Evolutionary conservation across 2,329 filamentous ascomycete species (phyloP), one percentile per base, ranked within the genome.

Genomic region (Aureobasidium sp.): DNA sequence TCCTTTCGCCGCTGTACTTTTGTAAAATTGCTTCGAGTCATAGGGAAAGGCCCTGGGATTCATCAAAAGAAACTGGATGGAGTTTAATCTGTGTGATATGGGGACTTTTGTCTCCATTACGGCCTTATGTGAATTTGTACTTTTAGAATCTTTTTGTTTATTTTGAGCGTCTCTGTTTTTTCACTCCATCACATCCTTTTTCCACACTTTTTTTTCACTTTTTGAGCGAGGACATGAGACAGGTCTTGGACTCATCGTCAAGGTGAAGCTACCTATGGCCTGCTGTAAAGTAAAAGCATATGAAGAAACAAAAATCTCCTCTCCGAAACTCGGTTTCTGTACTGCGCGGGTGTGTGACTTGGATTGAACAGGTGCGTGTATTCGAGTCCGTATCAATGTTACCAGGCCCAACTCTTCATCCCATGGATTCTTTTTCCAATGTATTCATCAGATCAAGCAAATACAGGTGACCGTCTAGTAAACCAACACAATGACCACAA

Each of bases 61-160:
- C 34, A 49, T 17, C 34, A 27, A 49, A 50, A 50, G 5, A 22
- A n/a, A n/a, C n/a, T n/a, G n/a, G n/a, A 30, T 19, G 35, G 47
- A 29, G 24, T 38, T 48, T 48, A n/a, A 12, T 21, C 12, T 21
- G 30, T 27, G 30, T 37, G 30, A 27, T 48, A n/a, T n/a, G n/a
- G 30, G 44, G 44, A 38, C 30, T 27, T 37, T 25, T 21, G 44
- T 19, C 41, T 47, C 12, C 19, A 47, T 50, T 50, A 50, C 34
- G 47, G 47, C 47, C 47, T 50, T 39, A 50, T 50, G 47, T 50
- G 24, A 38, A 22, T 50, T 39, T 50, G 47, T 50, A 50, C 47
- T 50, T 50, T 50, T 50, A 50, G 47, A 50, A 38, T 50, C 16
- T 50, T 34, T 50, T 50, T 50, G 30, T 39, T 17, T 10, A 6